Conservation (phyloP, 768 basidiomycete species). For the Rhodotorula taiwanensis region DNA sequence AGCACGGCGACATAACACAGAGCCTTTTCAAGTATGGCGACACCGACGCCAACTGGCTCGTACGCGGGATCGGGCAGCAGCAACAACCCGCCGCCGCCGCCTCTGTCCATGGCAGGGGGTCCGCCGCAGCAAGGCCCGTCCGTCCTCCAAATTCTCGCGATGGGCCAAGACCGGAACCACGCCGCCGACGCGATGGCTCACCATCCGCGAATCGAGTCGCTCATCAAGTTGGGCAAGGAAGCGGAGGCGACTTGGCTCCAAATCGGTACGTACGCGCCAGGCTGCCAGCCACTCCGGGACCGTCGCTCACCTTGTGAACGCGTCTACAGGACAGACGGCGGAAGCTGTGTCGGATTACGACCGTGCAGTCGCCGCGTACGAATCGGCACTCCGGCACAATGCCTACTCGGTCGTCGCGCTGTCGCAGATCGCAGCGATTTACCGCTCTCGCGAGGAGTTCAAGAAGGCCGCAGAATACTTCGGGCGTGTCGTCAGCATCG, state of each 20-base stretch:
- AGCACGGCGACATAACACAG: too few species aligned
- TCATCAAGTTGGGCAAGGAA: slow-evolving; percentile 38
- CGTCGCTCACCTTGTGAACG: neutral
- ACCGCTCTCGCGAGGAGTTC: slow-evolving; percentile 95
- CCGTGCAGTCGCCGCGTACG: slow-evolving; percentile 85
- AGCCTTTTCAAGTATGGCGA: slow-evolving; percentile 8
- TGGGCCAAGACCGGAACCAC: slow-evolving; percentile 36
- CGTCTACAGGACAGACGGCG: slow-evolving; percentile 77
- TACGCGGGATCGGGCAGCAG: slow-evolving; percentile 20
- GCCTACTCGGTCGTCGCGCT: slow-evolving; percentile 81
- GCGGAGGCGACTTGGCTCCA: slow-evolving; percentile 40
- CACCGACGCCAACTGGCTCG: neutral
- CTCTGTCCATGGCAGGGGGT: slow-evolving; percentile 22
- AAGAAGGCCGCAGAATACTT: slow-evolving; percentile 97
- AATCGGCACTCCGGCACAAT: slow-evolving; percentile 91
- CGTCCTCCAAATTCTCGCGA: slow-evolving; percentile 33
- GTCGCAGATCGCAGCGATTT: slow-evolving; percentile 89
- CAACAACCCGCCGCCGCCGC: slow-evolving; percentile 22
- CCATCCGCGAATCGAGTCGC: slow-evolving; percentile 33
- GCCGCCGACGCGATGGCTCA: slow-evolving; percentile 36
- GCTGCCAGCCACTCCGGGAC: too few species aligned
- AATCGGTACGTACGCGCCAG: slow-evolving; percentile 23
- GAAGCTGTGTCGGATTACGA: slow-evolving; percentile 94
- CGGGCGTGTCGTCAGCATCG: slow-evolving; percentile 77
- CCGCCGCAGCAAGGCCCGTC: slow-evolving; percentile 35